phyloP scores from a whole-genome alignment of 2,329 filamentous ascomycete genomes.

The Clarireedia monteithiana region DNA sequence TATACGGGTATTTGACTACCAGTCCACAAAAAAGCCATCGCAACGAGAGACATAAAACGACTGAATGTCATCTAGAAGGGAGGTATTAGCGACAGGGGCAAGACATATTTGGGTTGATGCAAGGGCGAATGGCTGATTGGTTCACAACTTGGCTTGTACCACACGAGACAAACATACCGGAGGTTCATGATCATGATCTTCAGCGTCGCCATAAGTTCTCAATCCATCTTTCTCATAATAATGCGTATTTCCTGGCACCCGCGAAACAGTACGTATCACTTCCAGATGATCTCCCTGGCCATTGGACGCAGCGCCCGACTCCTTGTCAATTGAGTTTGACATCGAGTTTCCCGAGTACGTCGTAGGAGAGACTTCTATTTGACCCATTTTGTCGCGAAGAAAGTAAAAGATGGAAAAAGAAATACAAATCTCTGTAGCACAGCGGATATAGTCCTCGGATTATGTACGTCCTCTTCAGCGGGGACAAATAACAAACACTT shows the following conservation, averaged over 20 bases:
- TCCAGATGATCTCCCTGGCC: not conserved
- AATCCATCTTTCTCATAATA: slow-evolving; percentile 28
- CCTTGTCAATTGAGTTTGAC: slow-evolving; percentile 20
- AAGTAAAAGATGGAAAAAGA: not conserved
- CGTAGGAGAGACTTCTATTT: not conserved
- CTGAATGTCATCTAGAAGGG: slow-evolving; percentile 41
- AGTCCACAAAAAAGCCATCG: slow-evolving; percentile 54
- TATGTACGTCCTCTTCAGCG: not conserved
- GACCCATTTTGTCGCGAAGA: not conserved
- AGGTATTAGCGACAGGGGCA: slow-evolving; percentile 40
- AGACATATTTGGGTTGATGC: slow-evolving; percentile 30
- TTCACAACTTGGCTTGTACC: too few relatives aligned
- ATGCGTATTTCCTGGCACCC: slow-evolving; percentile 18
- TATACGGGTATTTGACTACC: slow-evolving; percentile 54
- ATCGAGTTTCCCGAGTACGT: slow-evolving; percentile 12
- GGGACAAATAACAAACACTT: not conserved
- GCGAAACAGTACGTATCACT: not conserved
- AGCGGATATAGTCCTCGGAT: too few relatives aligned
- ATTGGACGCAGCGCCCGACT: not conserved
- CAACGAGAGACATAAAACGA: slow-evolving; percentile 49
- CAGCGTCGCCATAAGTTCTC: slow-evolving; percentile 38
- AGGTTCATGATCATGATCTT: slow-evolving; percentile 39
- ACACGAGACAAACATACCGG: slow-evolving; percentile 29
- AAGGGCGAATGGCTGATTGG: slow-evolving; percentile 27
- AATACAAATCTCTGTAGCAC: too few relatives aligned